These are phyloP conservation scores for Tuber aestivum DNA, from an alignment of 495 filamentous ascomycete species.

Conservation along the genomic window DNA sequence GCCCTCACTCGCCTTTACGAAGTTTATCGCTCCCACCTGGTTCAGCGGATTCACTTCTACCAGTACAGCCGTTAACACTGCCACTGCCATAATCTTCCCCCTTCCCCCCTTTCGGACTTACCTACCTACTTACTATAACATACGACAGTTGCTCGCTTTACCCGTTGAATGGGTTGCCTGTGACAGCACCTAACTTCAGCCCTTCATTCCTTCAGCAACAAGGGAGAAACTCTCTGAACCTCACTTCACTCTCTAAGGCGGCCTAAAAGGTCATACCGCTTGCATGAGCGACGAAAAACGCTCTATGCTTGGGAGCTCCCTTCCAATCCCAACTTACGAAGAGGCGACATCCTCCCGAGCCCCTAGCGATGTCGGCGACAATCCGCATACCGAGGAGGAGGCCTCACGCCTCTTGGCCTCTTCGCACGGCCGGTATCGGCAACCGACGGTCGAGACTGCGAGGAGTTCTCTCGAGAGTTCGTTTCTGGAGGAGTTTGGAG, in stretches of 20 bases:
- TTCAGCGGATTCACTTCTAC: neutral
- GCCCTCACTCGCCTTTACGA: neutral
- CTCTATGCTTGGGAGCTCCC: constrained; percentile 42
- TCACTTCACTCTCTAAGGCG: constrained; percentile 7
- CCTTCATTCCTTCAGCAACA: constrained; percentile 15
- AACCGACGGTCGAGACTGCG: constrained; percentile 67
- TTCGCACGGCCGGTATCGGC: constrained; percentile 53
- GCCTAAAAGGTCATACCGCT: neutral
- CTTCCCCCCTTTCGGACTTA: neutral
- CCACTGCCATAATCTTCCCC: neutral
- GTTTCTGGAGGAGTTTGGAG: constrained; percentile 43
- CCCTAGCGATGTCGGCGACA: constrained; percentile 47
- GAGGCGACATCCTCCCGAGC: constrained; percentile 67
- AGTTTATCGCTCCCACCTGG: neutral
- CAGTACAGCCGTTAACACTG: neutral
- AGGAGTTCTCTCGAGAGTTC: constrained; percentile 56
- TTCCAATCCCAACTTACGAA: constrained; percentile 92
- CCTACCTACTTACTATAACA: neutral
- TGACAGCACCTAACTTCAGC: constrained; percentile 30
- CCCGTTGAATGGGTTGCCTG: constrained; percentile 38
- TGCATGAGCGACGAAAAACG: constrained; percentile 37
- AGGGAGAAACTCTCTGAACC: neutral
- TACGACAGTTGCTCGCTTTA: neutral
- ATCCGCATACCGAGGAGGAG: constrained; percentile 28
- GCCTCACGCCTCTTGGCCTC: constrained; percentile 34